These are phyloP conservation scores for Salvia hispanica DNA, from an alignment of 257 asterid species.

Conservation along the genomic window DNA sequence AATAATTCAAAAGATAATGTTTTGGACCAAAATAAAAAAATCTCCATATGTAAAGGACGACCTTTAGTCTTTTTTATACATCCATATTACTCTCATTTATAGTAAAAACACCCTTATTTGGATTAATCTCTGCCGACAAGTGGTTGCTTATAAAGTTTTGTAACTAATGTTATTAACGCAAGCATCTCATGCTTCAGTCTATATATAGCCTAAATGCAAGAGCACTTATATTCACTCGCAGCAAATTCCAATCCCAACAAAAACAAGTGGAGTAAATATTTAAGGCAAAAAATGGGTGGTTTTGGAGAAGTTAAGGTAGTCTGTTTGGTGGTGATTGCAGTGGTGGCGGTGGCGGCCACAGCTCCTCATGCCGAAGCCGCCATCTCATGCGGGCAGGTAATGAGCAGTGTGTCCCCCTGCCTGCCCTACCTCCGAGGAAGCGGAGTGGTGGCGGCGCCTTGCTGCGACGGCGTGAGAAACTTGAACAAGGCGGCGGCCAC, in stretches of 20 bases:
- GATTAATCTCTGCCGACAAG: too few species aligned
- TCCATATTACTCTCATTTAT: too few species aligned
- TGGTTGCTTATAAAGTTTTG: too few species aligned
- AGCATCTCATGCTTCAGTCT: neutral
- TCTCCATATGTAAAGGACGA: too few species aligned
- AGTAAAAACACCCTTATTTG: too few species aligned
- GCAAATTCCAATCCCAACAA: neutral
- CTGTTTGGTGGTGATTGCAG: neutral
- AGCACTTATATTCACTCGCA: neutral
- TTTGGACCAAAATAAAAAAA: too few species aligned
- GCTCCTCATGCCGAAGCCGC: slow-evolving; percentile 31
- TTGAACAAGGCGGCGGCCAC: slow-evolving; percentile 33
- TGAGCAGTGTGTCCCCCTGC: slow-evolving; percentile 35
- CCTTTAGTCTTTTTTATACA: too few species aligned
- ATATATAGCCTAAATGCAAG: slow-evolving; percentile 20
- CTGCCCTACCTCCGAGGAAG: slow-evolving; percentile 24
- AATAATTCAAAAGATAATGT: too few species aligned
- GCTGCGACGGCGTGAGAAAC: slow-evolving; percentile 39
- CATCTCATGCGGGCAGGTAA: slow-evolving; percentile 35
- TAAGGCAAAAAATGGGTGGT: neutral
- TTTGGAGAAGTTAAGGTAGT: neutral
- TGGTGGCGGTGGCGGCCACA: neutral
- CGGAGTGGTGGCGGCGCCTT: slow-evolving; percentile 3
- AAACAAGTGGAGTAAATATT: neutral
- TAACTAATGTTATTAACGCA: too few species aligned